Evolutionary conservation across 306 rosid genomes (phyloP).

Genomic region (Senna tora): DNA sequence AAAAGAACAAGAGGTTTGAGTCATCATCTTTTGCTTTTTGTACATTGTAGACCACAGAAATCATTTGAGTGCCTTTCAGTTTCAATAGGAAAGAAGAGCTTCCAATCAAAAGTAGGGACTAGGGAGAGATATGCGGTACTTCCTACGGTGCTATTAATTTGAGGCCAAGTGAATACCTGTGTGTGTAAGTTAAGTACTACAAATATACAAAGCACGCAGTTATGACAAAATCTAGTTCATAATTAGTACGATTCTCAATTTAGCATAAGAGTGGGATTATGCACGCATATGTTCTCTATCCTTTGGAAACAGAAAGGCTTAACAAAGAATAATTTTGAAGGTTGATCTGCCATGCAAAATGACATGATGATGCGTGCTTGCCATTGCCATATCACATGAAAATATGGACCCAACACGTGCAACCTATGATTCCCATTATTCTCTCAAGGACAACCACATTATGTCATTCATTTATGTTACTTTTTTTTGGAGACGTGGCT

Average conservation of each 20-base stretch:
- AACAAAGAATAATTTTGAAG: not conserved
- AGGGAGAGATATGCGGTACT: conserved; percentile 36
- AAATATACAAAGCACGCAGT: not conserved
- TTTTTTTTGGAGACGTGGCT: not conserved
- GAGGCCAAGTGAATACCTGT: conserved; percentile 23
- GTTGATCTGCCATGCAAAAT: conserved; percentile 8
- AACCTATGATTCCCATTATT: not conserved
- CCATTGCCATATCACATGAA: conserved; percentile 47
- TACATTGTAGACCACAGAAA: conserved; percentile 67
- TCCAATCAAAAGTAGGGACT: conserved; percentile 47
- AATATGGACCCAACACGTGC: conserved; percentile 36
- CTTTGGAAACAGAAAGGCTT: not conserved
- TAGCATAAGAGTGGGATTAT: not conserved
- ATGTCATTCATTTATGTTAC: not conserved
- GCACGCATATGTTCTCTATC: not conserved
- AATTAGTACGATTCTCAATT: not conserved
- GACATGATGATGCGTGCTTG: conserved; percentile 38
- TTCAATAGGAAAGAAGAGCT: conserved; percentile 54
- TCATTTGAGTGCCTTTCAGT: conserved; percentile 58
- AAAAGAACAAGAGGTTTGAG: conserved; percentile 50
- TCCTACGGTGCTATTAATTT: conserved; percentile 31
- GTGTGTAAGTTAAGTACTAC: not conserved
- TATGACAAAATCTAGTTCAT: not conserved
- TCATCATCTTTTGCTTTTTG: conserved; percentile 56
- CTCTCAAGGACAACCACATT: conserved; percentile 5